Percentiles rank a stretch among this genome's conserved stretches.
These are phyloP conservation scores for Colletotrichum truncatum DNA, from an alignment of 2,329 filamentous ascomycete species.

Conservation along the genomic window DNA sequence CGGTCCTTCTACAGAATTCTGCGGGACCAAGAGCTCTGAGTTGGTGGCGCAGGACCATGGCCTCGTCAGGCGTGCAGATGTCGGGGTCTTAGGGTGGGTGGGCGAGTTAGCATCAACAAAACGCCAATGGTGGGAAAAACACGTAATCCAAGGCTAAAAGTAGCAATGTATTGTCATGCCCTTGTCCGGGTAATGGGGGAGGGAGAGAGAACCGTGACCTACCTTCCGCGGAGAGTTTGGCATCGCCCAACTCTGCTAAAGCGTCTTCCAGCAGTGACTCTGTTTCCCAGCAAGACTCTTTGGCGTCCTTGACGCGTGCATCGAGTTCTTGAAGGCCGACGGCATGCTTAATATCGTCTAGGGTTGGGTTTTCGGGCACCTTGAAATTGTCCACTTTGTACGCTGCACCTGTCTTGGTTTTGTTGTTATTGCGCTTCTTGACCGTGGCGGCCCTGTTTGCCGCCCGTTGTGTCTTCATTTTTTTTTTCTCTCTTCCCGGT, in stretches of 20 bases:
- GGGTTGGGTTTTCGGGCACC: slow-evolving; percentile 43
- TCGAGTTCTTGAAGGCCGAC: slow-evolving; percentile 53
- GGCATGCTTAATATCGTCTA: slow-evolving; percentile 46
- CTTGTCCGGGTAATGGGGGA: neutral
- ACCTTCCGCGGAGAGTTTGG: slow-evolving; percentile 56
- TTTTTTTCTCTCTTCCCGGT: no score
- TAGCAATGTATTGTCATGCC: slow-evolving; percentile 22
- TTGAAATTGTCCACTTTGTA: slow-evolving; percentile 45
- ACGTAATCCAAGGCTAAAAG: slow-evolving; percentile 26
- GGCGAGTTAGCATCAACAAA: slow-evolving; percentile 21
- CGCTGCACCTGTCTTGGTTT: slow-evolving; percentile 34
- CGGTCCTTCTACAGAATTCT: slow-evolving; percentile 77
- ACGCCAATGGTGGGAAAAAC: slow-evolving; percentile 1
- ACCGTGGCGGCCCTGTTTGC: slow-evolving; percentile 41
- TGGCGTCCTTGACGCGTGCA: slow-evolving; percentile 59
- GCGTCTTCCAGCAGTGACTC: slow-evolving; percentile 72
- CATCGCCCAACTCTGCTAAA: slow-evolving; percentile 65
- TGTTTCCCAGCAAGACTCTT: slow-evolving; percentile 66
- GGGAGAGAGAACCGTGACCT: slow-evolving; percentile 37
- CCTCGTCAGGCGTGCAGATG: slow-evolving; percentile 74
- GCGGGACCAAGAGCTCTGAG: slow-evolving; percentile 81
- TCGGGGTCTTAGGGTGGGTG: slow-evolving; percentile 48
- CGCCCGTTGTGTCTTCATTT: slow-evolving; percentile 43
- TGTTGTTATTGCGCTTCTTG: slow-evolving; percentile 38
- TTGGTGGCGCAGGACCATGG: slow-evolving; percentile 72